phyloP scores from a whole-genome alignment of 164 flowering plant genomes.

The Paratinospora sagittata region DNA sequence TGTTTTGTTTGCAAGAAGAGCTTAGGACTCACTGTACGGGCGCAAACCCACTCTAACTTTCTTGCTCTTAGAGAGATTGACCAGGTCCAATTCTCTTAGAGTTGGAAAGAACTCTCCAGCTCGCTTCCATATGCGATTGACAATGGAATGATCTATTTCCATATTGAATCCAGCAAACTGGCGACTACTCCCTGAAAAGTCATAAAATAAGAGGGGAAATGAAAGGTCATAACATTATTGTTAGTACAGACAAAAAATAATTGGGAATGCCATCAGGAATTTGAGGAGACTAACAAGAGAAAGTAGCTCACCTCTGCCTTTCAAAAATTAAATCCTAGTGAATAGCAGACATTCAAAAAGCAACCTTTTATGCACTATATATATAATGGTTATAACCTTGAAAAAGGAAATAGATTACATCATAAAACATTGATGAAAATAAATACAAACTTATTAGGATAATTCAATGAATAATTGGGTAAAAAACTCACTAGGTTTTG shows the following conservation, averaged over 20 bases:
- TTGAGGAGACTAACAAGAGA: too few relatives aligned
- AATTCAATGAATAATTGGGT: too few relatives aligned
- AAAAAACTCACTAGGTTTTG: too few relatives aligned
- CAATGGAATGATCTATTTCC: conserved; percentile 50
- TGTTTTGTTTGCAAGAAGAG: not conserved
- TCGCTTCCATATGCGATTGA: conserved; percentile 61
- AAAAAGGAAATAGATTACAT: too few relatives aligned
- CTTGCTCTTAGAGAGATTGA: conserved; percentile 31
- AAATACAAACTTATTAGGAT: too few relatives aligned
- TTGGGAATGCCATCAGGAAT: too few relatives aligned
- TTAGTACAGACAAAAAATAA: not conserved
- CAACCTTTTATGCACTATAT: too few relatives aligned
- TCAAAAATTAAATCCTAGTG: too few relatives aligned
- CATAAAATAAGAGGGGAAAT: not conserved
- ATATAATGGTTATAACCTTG: too few relatives aligned
- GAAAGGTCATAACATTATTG: not conserved
- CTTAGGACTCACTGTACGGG: conserved; percentile 69
- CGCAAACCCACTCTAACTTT: conserved; percentile 80
- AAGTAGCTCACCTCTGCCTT: too few relatives aligned
- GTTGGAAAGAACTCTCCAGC: conserved; percentile 74
- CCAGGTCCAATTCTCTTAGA: conserved; percentile 35
- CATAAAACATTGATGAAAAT: too few relatives aligned
- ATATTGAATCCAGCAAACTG: conserved; percentile 71
- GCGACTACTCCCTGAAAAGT: conserved; percentile 80
- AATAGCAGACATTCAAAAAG: too few relatives aligned